Conservation (phyloP, 257 asterid genomes). For the Coffea canephora region DNA sequence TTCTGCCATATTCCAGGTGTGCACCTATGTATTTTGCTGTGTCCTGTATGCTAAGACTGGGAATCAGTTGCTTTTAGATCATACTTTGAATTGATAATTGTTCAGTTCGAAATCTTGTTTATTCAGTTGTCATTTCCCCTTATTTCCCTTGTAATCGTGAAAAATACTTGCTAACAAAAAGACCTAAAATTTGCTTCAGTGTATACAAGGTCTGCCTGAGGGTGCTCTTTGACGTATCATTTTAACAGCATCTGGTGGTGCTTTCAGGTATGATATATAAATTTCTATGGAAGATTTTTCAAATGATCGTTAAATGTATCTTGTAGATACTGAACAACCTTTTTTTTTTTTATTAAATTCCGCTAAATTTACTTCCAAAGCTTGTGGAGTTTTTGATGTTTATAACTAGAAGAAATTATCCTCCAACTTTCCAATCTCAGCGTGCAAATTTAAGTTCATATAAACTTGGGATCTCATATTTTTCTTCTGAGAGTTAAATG, state of each 20-base stretch:
- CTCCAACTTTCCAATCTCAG: not conserved
- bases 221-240: constrained; percentile 93
- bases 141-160: not conserved
- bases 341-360: too few species aligned
- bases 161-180: not conserved
- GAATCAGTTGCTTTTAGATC: not conserved
- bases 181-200: constrained; percentile 47
- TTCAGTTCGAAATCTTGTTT: too few species aligned
- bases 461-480: not conserved
- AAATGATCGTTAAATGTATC: not conserved
- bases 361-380: not conserved
- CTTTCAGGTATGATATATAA: constrained; percentile 66
- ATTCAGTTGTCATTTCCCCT: not conserved
- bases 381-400: not conserved
- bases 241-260: constrained; percentile 97
- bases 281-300: not conserved
- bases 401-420: not conserved
- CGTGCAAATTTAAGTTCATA: not conserved
- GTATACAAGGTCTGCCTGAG: constrained; percentile 98
- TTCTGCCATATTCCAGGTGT: constrained; percentile 98
- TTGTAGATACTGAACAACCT: too few species aligned
- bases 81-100: not conserved
- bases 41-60: not conserved
- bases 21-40: not conserved
- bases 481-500: not conserved